Evolutionary conservation across 345 rosid species (phyloP).

Genomic region (sweet orange (Citrus sinensis)): DVS_A1.0 CM039167.1:8899501-8900000

Average conservation of each 20-base stretch:
- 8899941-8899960: neutral
- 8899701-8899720: neutral
- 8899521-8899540: conserved; percentile 69
- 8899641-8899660: neutral
- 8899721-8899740: neutral
- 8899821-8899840: neutral
- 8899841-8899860: neutral
- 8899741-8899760: neutral
- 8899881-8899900: neutral
- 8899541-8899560: neutral
- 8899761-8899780: neutral
- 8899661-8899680: neutral
- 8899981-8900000: neutral
- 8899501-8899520: conserved; percentile 89
- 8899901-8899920: neutral
- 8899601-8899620: neutral
- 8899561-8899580: neutral
- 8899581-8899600: neutral
- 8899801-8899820: neutral
- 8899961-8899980: neutral
- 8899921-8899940: neutral
- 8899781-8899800: neutral
- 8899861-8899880: neutral
- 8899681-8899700: neutral
- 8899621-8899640: neutral